phyloP scores from a whole-genome alignment of 2,329 filamentous ascomycete genomes.

The Scedosporium boydii region DNA sequence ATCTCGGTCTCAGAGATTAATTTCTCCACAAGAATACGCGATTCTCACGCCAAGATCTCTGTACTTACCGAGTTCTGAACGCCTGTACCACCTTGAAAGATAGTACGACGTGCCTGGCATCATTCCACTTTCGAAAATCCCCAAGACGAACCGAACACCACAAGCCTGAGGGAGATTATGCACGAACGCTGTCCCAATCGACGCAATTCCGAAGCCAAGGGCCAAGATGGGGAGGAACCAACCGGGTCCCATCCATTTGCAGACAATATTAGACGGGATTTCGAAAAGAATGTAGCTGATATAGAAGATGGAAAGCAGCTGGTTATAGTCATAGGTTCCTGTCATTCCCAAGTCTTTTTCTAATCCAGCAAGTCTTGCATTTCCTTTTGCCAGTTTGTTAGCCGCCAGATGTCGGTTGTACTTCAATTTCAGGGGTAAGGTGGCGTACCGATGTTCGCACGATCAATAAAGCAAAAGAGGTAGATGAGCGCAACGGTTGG shows the following conservation, averaged over 20 bases:
- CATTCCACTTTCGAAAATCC: conserved; percentile 64
- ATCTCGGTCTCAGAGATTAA: too few relatives aligned
- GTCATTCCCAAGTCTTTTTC: conserved; percentile 49
- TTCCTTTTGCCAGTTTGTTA: conserved; percentile 33
- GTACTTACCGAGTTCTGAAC: conserved; percentile 43
- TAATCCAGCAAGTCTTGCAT: conserved; percentile 56
- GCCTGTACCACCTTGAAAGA: conserved; percentile 61
- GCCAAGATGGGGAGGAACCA: conserved; percentile 59
- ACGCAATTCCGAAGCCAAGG: conserved; percentile 53
- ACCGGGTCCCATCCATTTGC: conserved; percentile 62
- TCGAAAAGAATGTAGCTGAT: conserved; percentile 65
- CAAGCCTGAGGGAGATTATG: conserved; percentile 38
- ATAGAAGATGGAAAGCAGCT: conserved; percentile 59
- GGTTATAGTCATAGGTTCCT: conserved; percentile 57
- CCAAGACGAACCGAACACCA: conserved; percentile 58
- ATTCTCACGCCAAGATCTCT: too few relatives aligned
- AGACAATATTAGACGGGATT: conserved; percentile 58
- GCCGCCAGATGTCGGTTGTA: too few relatives aligned
- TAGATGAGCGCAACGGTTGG: conserved; percentile 50
- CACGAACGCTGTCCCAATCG: conserved; percentile 58
- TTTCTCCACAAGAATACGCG: too few relatives aligned
- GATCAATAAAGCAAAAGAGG: conserved; percentile 55
- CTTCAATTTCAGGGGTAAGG: too few relatives aligned
- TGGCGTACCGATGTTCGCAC: conserved; percentile 23
- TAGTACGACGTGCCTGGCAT: conserved; percentile 68